A percentile compares a stretch with the other conserved stretches of the same genome.
Evolutionary conservation across 176 grass and related monocot genomes (phyloP).

Genomic region (Aegilops umbellulata): DNA sequence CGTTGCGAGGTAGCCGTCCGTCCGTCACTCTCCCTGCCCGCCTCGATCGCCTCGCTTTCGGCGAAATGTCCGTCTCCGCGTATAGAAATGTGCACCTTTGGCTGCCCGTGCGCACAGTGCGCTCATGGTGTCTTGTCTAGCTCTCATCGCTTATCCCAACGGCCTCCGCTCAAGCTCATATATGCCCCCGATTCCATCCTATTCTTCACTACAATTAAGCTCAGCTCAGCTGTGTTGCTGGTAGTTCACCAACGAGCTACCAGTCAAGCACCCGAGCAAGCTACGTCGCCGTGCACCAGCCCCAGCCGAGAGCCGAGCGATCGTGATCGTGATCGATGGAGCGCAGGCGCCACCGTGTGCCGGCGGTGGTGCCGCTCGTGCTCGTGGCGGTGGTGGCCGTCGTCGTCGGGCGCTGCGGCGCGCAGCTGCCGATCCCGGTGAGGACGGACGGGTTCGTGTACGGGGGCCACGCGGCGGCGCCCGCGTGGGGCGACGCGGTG

Average conservation of each 20-base stretch:
- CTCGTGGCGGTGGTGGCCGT: not conserved
- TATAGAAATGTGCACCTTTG: too few relatives aligned
- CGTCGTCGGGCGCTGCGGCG: not conserved
- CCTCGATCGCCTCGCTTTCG: not conserved
- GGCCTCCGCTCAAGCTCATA: too few relatives aligned
- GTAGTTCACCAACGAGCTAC: not conserved
- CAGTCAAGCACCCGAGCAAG: not conserved
- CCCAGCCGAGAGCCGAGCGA: too few relatives aligned
- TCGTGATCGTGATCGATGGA: not conserved
- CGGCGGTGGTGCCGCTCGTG: too few relatives aligned
- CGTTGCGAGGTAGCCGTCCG: slow-evolving; percentile 12
- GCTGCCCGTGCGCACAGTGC: too few relatives aligned
- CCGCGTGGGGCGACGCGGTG: slow-evolving; percentile 65
- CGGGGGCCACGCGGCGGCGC: not conserved
- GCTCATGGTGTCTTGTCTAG: too few relatives aligned
- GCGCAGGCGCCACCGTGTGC: not conserved
- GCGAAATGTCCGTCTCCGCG: not conserved
- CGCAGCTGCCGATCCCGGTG: slow-evolving; percentile 68
- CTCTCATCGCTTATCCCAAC: too few relatives aligned
- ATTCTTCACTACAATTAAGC: too few relatives aligned
- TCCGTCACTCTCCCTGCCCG: too few relatives aligned
- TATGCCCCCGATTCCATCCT: too few relatives aligned
- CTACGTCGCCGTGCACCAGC: too few relatives aligned
- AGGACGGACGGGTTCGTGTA: slow-evolving; percentile 84
- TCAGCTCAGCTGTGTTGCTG: too few relatives aligned